phyloP scores from a whole-genome alignment of 495 filamentous ascomycete species.

The Hyphodiscus hymeniophilus region DNA sequence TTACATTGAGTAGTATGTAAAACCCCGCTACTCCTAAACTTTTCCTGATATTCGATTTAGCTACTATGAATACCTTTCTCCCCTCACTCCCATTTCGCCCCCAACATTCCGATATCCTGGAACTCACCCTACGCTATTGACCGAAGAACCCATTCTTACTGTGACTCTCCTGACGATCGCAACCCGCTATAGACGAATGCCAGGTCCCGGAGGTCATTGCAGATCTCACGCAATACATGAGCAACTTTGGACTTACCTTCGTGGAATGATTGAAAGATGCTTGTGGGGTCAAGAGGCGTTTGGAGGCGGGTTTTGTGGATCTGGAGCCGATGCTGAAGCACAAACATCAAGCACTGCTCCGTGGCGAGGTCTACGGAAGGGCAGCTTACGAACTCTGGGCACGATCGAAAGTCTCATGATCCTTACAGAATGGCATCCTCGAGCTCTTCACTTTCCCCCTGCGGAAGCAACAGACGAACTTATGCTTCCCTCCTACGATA shows the following conservation, averaged over 20 bases:
- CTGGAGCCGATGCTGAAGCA: slow-evolving; percentile 53
- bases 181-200: slow-evolving; percentile 72
- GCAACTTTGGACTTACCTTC: slow-evolving; percentile 88
- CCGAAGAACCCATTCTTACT: slow-evolving; percentile 83
- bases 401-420: slow-evolving; percentile 91
- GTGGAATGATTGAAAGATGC: slow-evolving; percentile 87
- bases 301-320: slow-evolving; percentile 77
- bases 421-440: slow-evolving; percentile 93
- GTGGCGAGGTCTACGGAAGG: slow-evolving; percentile 53
- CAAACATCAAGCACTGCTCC: slow-evolving; percentile 55
- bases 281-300: slow-evolving; percentile 96
- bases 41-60: slow-evolving; percentile 31
- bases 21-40: background rate
- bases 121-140: slow-evolving; percentile 68
- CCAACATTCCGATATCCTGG: slow-evolving; percentile 70
- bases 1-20: slow-evolving; percentile 79
- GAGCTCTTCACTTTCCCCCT: slow-evolving; percentile 90
- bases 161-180: slow-evolving; percentile 87
- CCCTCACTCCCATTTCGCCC: slow-evolving; percentile 83
- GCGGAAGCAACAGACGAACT: slow-evolving; percentile 61
- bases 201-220: slow-evolving; percentile 72
- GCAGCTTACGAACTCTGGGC: slow-evolving; percentile 78
- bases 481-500: slow-evolving; percentile 40
- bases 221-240: slow-evolving; percentile 90
- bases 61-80: slow-evolving; percentile 84